Percentiles rank a stretch among this genome's conserved stretches.
Evolutionary conservation across 768 basidiomycete species (phyloP).

Genomic region (Dacryopinax spathularia): DNA sequence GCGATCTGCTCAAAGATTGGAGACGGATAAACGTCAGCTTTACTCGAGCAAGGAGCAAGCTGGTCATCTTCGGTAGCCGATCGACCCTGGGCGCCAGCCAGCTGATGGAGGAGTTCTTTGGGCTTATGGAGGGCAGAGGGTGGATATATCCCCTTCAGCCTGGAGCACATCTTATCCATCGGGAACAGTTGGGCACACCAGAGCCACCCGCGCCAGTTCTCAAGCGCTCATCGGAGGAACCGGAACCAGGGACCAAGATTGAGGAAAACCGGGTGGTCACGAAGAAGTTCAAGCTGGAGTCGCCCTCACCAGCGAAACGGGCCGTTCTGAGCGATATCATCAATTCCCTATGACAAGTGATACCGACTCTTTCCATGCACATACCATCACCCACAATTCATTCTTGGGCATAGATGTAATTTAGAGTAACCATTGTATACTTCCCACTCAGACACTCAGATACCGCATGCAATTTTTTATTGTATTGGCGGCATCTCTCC

Average conservation of each 20-base stretch:
- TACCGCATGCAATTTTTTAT: no score
- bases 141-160: slow-evolving; percentile 57
- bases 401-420: not conserved
- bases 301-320: not conserved
- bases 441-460: no score
- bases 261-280: not conserved
- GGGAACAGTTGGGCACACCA: not conserved
- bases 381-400: not conserved
- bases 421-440: not conserved
- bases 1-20: slow-evolving; percentile 92
- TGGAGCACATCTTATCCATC: slow-evolving; percentile 42
- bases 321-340: not conserved
- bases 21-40: slow-evolving; percentile 92
- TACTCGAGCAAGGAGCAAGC: slow-evolving; percentile 79
- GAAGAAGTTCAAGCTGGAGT: slow-evolving; percentile 1
- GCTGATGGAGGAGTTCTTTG: slow-evolving; percentile 60
- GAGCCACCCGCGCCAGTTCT: not conserved
- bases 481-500: no score
- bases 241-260: not conserved
- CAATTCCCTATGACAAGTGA: not conserved
- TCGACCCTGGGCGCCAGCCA: slow-evolving; percentile 51
- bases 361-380: not conserved
- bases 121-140: slow-evolving; percentile 49
- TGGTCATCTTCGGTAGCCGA: slow-evolving; percentile 81
- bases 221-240: not conserved